Percentiles rank a stretch among this genome's conserved stretches.
Conservation (phyloP, 192 early-diverging fungal genomes). For the Podila horticola region DNA sequence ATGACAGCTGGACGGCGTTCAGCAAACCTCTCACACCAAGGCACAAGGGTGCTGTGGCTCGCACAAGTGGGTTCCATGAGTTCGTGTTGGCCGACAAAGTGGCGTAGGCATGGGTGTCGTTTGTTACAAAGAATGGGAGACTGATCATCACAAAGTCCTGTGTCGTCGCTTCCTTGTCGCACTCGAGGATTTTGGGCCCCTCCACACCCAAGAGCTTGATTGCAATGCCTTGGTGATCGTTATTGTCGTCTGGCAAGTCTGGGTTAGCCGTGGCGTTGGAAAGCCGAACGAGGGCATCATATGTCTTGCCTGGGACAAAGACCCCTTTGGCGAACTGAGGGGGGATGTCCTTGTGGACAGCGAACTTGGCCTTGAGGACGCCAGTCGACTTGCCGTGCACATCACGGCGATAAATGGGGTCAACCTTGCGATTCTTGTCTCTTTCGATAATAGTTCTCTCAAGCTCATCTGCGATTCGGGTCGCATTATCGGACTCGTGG, state of each 20-base stretch:
- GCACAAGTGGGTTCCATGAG: background rate
- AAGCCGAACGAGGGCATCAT: conserved; percentile 31
- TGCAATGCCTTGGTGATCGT: conserved; percentile 30
- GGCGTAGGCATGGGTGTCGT: conserved; percentile 10
- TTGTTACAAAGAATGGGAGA: conserved; percentile 21
- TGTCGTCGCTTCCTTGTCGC: conserved; percentile 26
- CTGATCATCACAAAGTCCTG: conserved; percentile 47
- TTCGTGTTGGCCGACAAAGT: background rate
- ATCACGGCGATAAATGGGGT: conserved; percentile 8
- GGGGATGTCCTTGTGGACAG: conserved; percentile 26
- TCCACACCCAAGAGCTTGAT: conserved; percentile 35
- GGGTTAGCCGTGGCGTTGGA: conserved; percentile 25
- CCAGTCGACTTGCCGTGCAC: conserved; percentile 34
- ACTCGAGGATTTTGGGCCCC: conserved; percentile 23
- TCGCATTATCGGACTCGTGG: conserved; percentile 9
- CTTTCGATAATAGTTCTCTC: conserved; percentile 1
- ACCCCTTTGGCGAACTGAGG: conserved; percentile 24
- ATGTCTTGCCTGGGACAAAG: conserved; percentile 47
- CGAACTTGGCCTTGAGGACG: conserved; percentile 27
- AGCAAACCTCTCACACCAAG: conserved; percentile 22
- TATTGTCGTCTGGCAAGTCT: conserved; percentile 1
- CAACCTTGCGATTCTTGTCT: background rate
- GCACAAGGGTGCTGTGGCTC: conserved; percentile 15
- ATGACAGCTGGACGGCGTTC: background rate
- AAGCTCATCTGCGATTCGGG: conserved; percentile 12